Base-by-base conservation (phyloP, 176 grass and related monocot genomes). In the Chloris gayana region DNA sequence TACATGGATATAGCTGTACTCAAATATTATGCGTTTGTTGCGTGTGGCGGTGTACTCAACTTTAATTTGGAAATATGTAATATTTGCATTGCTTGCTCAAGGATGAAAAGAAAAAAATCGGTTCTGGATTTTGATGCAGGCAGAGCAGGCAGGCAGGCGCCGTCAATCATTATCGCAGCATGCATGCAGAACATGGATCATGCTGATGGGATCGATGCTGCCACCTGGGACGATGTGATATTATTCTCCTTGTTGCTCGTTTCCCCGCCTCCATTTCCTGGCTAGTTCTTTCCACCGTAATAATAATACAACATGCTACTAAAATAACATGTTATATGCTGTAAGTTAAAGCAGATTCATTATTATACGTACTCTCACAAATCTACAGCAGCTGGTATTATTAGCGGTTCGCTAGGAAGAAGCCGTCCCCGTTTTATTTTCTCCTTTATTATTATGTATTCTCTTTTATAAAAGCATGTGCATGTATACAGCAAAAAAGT, bases 151-250 rank as follows among this genome's bases (percentile, higher is more conserved):
- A 49, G 47, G 47, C 47, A 7, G 51, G 19, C 51, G 19, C 51
- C 19, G 51, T 56, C 27, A 77, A 77, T 77, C 29, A 84, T 84
- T 77, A 82, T 58, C 5, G 26, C 74, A 58, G 63, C 41, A 18
- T 70, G 69, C 74, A 45, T 77, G 72, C 49, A 69, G 26, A 59
- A 31, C 72, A 34, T 84, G 35, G 64, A 49, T 31, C 41, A 44
- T 44, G 41, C 41, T 47, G 79, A 47, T 61, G 27, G 44, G 44
- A 6, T 71, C 26, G 45, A 53, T 32, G 46, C 47, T 73, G 70
- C 69, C 44, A 72, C 69, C 69, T 72, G 44, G 69, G 50, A 72
- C 56, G 56, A 59, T 59, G 56, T 26, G 56, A 59, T 59, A 59
- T 59, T 59, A 59, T 59, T 59, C 56, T 59, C n/a, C 56, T n/a